A percentile compares a stretch with the other conserved stretches of the same genome.
Conservation (phyloP, 306 rosid species). For the Dryas alaskensis region DNA sequence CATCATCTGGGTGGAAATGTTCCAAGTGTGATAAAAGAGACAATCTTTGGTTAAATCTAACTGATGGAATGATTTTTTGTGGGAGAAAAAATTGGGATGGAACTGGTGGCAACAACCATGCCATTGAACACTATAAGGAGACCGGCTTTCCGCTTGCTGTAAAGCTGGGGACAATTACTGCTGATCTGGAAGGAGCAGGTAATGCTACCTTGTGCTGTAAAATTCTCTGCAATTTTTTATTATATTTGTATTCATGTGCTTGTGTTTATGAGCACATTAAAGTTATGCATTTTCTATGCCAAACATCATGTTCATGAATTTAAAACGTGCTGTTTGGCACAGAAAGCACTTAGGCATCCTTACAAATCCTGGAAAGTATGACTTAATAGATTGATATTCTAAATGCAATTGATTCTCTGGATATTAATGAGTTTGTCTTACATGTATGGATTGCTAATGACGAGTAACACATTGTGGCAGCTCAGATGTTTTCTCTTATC, state of each 20-base stretch:
- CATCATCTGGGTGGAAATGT: slow-evolving; percentile 94
- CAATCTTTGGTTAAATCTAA: slow-evolving; percentile 91
- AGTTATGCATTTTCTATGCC: not conserved
- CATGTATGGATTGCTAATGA: slow-evolving; percentile 41
- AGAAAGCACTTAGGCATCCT: slow-evolving; percentile 1
- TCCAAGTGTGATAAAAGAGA: slow-evolving; percentile 80
- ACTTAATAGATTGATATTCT: not conserved
- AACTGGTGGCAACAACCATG: slow-evolving; percentile 94
- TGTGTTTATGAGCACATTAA: not conserved
- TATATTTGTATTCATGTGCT: slow-evolving; percentile 1
- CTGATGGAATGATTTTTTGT: slow-evolving; percentile 86
- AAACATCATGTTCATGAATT: not conserved
- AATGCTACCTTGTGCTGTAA: slow-evolving; percentile 27
- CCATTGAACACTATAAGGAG: slow-evolving; percentile 72
- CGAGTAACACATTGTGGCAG: slow-evolving; percentile 69
- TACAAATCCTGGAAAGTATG: slow-evolving; percentile 12
- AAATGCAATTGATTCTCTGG: not conserved
- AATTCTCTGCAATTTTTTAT: not conserved
- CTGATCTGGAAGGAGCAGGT: slow-evolving; percentile 99
- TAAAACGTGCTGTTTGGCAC: not conserved
- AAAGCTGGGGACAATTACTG: slow-evolving; percentile 92
- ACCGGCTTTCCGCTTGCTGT: slow-evolving; percentile 91
- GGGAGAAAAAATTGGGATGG: slow-evolving; percentile 98
- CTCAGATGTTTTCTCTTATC: slow-evolving; percentile 96
- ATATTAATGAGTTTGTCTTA: slow-evolving; percentile 6